These are phyloP conservation scores for Arctostaphylos glauca DNA, from an alignment of 148 eudicot genomes.

Conservation along the genomic window DNA sequence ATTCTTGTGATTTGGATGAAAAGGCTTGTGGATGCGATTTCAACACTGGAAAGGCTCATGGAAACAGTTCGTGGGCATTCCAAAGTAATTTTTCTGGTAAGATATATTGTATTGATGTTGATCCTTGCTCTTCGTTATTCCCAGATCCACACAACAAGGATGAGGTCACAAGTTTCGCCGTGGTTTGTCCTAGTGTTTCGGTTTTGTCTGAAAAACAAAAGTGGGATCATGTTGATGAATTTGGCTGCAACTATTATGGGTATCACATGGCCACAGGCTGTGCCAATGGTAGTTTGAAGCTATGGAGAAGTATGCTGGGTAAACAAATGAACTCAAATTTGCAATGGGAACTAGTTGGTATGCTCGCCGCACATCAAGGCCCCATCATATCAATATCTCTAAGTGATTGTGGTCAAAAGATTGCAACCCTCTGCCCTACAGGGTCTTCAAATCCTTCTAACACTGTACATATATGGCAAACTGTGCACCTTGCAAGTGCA, in stretches of 20 bases:
- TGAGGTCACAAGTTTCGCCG: constrained; percentile 59
- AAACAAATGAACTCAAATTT: constrained; percentile 30
- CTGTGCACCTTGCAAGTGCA: constrained; percentile 40
- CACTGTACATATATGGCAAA: constrained; percentile 63
- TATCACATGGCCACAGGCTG: constrained; percentile 86
- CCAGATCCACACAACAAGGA: constrained; percentile 51
- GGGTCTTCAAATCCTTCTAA: constrained; percentile 27
- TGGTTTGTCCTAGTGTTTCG: constrained; percentile 42
- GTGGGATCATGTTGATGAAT: constrained; percentile 31
- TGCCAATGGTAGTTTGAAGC: constrained; percentile 64
- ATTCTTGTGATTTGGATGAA: constrained; percentile 42
- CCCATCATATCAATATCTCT: constrained; percentile 53
- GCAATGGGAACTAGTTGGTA: constrained; percentile 82
- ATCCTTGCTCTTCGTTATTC: constrained; percentile 53
- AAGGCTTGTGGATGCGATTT: constrained; percentile 21
- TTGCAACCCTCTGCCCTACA: constrained; percentile 57
- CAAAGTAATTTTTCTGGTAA: constrained; percentile 55
- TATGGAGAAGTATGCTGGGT: constrained; percentile 66
- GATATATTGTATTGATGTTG: constrained; percentile 46
- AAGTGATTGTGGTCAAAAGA: constrained; percentile 70
- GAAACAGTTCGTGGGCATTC: constrained; percentile 32
- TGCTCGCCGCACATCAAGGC: constrained; percentile 53
- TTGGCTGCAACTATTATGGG: constrained; percentile 29
- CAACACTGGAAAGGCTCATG: constrained; percentile 25
- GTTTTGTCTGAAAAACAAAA: constrained; percentile 32